These are phyloP conservation scores for Chrysoporthe puriensis DNA, from an alignment of 2,329 filamentous ascomycete genomes.

Conservation along the genomic window DNA sequence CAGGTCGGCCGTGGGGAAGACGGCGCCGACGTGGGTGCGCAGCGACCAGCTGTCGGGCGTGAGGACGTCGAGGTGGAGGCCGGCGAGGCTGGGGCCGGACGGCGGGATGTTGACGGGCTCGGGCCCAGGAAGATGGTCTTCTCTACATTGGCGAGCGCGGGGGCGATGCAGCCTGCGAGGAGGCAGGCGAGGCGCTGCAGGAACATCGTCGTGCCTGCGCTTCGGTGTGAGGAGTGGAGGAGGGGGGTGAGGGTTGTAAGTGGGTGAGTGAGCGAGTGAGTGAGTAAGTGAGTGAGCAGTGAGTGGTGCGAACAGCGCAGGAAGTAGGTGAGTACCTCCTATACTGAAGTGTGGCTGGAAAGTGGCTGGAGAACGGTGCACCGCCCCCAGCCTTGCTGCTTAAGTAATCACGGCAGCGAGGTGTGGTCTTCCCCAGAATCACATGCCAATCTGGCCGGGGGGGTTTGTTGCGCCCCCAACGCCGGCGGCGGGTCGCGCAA, in stretches of 20 bases:
- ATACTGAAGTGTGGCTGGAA: background rate
- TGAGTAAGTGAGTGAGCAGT: background rate
- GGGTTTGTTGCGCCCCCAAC: background rate
- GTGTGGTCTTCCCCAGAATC: slow-evolving; percentile 26
- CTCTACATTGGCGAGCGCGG: slow-evolving; percentile 74
- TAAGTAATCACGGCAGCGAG: no score
- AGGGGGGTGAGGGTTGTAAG: background rate
- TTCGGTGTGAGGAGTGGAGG: no score
- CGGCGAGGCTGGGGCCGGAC: slow-evolving; percentile 57
- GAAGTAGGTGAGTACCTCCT: background rate
- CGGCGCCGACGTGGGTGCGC: slow-evolving; percentile 66
- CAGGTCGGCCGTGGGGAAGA: slow-evolving; percentile 62
- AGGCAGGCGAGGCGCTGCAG: slow-evolving; percentile 25
- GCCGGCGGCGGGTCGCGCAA: background rate
- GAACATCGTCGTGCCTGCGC: slow-evolving; percentile 10
- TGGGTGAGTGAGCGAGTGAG: background rate
- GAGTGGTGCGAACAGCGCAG: no score
- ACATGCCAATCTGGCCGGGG: slow-evolving; percentile 23
- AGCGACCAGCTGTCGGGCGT: slow-evolving; percentile 60
- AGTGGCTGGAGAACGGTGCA: background rate
- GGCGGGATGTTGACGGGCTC: slow-evolving; percentile 57
- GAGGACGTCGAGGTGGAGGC: slow-evolving; percentile 67
- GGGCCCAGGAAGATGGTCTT: slow-evolving; percentile 87
- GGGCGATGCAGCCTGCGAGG: slow-evolving; percentile 23
- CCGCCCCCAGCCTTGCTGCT: background rate